phyloP scores from a whole-genome alignment of 1,284 basidiomycete genomes.

The Cutaneotrichosporon sp. region DNA sequence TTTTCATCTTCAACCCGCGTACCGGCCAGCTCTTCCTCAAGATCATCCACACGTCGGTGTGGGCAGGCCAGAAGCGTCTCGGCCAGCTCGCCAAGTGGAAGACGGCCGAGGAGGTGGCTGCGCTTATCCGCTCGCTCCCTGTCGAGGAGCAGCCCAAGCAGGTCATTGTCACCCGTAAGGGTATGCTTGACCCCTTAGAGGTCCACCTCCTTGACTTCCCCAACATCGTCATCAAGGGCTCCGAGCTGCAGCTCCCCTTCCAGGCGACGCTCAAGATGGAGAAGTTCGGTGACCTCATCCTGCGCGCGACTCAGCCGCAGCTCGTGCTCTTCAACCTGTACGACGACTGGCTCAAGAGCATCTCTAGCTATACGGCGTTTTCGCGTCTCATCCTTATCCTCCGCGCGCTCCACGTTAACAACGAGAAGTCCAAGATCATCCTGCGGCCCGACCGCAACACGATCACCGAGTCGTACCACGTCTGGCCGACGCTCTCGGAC shows the following conservation, averaged over 20 bases:
- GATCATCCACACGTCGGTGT: slow-evolving; percentile 98
- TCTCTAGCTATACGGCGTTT: slow-evolving; percentile 98
- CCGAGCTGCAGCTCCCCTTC: slow-evolving; percentile 97
- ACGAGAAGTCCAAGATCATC: slow-evolving; percentile 97
- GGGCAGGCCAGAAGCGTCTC: slow-evolving; percentile 99
- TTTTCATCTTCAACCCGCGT: slow-evolving; percentile 99
- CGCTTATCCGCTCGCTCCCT: slow-evolving; percentile 91
- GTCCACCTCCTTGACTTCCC: slow-evolving; percentile 99
- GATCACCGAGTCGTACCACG: slow-evolving; percentile 96
- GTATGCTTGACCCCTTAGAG: slow-evolving; percentile 98
- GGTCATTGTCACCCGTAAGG: slow-evolving; percentile 98
- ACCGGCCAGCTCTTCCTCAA: slow-evolving; percentile 98
- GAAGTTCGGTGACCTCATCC: slow-evolving; percentile 97
- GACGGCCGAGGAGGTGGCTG: slow-evolving; percentile 99
- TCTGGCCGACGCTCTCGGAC: slow-evolving; percentile 93
- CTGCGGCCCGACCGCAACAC: slow-evolving; percentile 90
- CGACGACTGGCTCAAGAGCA: slow-evolving; percentile 98
- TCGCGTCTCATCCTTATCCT: slow-evolving; percentile 94
- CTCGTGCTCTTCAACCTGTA: slow-evolving; percentile 93
- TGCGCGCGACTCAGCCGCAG: slow-evolving; percentile 55
- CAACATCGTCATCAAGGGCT: slow-evolving; percentile 99
- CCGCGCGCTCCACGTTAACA: slow-evolving; percentile 97
- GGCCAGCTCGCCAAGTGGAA: slow-evolving; percentile 98
- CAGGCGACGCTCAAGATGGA: slow-evolving; percentile 99
- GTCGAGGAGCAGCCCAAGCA: slow-evolving; percentile 99